Evolutionary conservation across 306 rosid species (phyloP).

Genomic region (Rosa rugosa): DNA sequence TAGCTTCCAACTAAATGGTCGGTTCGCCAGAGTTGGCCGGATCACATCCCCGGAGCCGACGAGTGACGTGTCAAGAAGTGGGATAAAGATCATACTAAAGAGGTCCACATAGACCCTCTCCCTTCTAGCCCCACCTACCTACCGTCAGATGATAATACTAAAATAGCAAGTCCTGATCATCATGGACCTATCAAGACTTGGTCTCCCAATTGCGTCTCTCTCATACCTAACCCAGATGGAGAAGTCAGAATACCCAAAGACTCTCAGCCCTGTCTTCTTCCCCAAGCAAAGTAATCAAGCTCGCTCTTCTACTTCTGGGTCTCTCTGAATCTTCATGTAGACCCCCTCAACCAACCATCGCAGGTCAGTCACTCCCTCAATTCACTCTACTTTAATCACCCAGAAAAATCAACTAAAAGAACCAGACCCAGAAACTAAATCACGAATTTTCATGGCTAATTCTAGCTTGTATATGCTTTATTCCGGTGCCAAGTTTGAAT

Average conservation of each 20-base stretch:
- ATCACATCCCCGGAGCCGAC: background rate
- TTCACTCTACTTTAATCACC: constrained; percentile 11
- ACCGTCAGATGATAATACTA: constrained; percentile 1
- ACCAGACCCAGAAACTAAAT: background rate
- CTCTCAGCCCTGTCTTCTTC: background rate
- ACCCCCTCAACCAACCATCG: background rate
- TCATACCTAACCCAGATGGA: background rate
- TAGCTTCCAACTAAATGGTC: no score
- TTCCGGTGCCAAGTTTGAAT: background rate
- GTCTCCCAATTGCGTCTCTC: background rate
- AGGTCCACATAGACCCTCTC: background rate
- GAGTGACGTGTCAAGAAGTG: background rate
- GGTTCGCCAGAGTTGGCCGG: background rate
- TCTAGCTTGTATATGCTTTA: background rate
- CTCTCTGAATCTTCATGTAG: background rate
- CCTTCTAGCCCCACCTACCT: background rate
- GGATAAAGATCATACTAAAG: background rate
- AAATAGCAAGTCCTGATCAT: background rate
- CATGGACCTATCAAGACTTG: background rate
- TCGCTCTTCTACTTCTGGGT: constrained; percentile 16
- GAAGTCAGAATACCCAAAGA: background rate
- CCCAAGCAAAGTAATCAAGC: constrained; percentile 22
- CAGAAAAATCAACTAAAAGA: constrained; percentile 20
- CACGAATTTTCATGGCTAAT: background rate
- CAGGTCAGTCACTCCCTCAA: constrained; percentile 14